Base-by-base conservation (phyloP, 2,329 filamentous ascomycete genomes). In the Epichloe sp. region DNA sequence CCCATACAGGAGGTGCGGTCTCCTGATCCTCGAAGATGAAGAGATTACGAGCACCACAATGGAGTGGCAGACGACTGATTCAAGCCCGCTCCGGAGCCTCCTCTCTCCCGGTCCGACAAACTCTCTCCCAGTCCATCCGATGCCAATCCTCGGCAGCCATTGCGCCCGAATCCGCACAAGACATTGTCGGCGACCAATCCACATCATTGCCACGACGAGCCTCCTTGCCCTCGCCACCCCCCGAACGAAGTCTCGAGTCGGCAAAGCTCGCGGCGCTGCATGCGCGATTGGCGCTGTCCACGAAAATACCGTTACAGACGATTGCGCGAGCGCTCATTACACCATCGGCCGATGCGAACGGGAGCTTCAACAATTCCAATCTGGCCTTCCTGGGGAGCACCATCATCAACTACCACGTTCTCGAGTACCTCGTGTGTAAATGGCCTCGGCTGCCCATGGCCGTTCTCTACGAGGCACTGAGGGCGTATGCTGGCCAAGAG, bases 181-280 rank as follows among this genome's bases (percentile, higher is more conserved):
- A 55, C 21, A 35, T 53, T 43, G 19, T 52, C 41, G 44, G 52
- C 53, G 53, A 58, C 38, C 54, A 62, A n/a, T 48, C 56, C 37
- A 45, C 47, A 49, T 54, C 48, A 44, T 53, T 12, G 31, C n/a
- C 48, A 14, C 23, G 54, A 31, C 57, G 58, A 31, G 58, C 60
- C 54, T 63, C 65, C 55, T 74, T 84, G 56, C 85, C 87, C 49
- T 91, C 88, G 61, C 88, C 88, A 58, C 78, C 78, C 80, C 80
- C 82, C 57, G 71, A 78, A 60, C 76, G 76, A 57, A 85, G 88
- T 43, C 70, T 75, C 54, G 68, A 74, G 57, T 97, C 91, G 45
- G 83, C 89, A 55, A 97, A 96, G 73, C 85, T 98, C 60, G 83
- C 89, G 56, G 90, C 93, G 57, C 80, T 98, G 44, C 90, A 96